These are phyloP conservation scores for Geosiphon pyriformis DNA, from an alignment of 192 early-diverging fungal species.

Conservation along the genomic window DNA sequence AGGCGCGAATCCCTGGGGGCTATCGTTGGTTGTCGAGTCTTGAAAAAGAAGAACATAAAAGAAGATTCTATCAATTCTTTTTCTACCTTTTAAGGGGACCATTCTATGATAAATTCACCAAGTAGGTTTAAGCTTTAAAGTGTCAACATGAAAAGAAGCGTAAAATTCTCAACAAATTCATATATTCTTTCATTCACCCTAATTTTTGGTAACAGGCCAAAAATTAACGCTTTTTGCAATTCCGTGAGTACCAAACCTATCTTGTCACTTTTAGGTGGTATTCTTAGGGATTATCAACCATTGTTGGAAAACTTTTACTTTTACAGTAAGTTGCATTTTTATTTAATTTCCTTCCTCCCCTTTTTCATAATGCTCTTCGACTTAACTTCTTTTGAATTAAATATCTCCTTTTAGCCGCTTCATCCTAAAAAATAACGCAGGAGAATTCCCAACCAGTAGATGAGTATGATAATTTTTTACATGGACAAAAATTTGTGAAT, in stretches of 20 bases:
- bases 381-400: no score
- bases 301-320: conserved; percentile 88
- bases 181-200: background rate
- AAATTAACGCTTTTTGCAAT: conserved; percentile 59
- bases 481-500: no score
- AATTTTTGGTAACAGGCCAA: conserved; percentile 34
- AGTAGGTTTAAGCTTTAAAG: no score
- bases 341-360: background rate
- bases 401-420: background rate
- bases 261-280: conserved; percentile 69
- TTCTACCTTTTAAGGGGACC: conserved; percentile 84
- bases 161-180: background rate
- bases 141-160: background rate
- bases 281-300: conserved; percentile 83
- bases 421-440: no score
- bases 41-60: conserved; percentile 72
- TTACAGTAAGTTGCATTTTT: conserved; percentile 51
- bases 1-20: conserved; percentile 16
- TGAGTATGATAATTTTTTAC: no score
- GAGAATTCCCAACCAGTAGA: no score
- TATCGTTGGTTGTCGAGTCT: conserved; percentile 39
- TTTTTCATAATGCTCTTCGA: background rate
- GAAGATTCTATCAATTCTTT: conserved; percentile 66
- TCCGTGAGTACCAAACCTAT: conserved; percentile 68
- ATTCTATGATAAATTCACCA: conserved; percentile 75